Evolutionary conservation across 208 protist species (phyloP), one percentile per base, ranked within the genome.

Genomic region (Hexamita inflata): DNA sequence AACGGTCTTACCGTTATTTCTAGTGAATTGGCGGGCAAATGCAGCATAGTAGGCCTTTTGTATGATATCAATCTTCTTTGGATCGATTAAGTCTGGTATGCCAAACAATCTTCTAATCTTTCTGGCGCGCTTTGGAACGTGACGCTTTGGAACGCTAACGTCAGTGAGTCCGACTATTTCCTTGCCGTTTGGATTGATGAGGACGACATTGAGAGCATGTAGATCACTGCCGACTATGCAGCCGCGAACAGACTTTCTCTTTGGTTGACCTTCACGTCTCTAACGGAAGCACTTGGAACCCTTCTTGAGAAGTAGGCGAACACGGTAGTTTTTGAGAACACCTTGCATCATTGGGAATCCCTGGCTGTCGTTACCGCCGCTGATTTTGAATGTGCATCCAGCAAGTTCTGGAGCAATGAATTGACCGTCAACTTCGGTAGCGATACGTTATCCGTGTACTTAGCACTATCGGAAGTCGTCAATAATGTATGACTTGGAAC

Each of bases 341-440:
- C 95, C 95, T 87, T 96, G 92, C 78, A 94, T 94, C 95, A 99
- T 99, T 73, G 94, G 91, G 92, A 99, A 99, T 83, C 96, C 96
- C 73, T 99, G 90, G 89, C 97, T 97, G 86, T 99, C 96, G 74
- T 94, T 94, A 66, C 96, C 96, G 77, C 96, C 96, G 81, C 89
- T 92, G 82, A 99, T 96, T 75, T 90, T 89, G 88, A 98, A 93
- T 74, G 95, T 83, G 88, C 98, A 99, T 73, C 96, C 96, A 78
- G 89, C 87, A 84, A 85, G 95, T 80, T 93, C 87, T 4, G 91
- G 87, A 79, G 86, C 90, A 53, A 94, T 74, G 39, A 75, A 74
- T 49, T 87, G 83, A 62, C 82, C 91, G n/a, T 85, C 82, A 34
- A 96, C 78, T 78, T 95, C 91, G 41, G 87, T 74, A 29, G 84